A percentile compares a stretch with the other conserved stretches of the same genome.
Evolutionary conservation across 257 asterid species (phyloP).

Genomic region (Cordia subcordata): DNA sequence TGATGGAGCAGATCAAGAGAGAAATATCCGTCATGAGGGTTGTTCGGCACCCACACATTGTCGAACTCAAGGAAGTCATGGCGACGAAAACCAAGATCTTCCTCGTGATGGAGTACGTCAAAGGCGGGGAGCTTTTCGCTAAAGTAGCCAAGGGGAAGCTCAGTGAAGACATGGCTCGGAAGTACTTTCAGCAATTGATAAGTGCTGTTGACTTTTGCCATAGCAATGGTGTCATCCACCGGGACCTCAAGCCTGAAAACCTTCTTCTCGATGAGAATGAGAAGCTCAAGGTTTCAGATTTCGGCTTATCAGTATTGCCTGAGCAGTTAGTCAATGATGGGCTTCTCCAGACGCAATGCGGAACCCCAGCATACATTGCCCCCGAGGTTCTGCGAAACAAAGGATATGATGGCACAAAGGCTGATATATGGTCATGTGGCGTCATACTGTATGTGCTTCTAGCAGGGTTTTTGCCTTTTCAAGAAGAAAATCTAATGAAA

Average conservation of each 20-base stretch:
- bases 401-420: conserved; percentile 54
- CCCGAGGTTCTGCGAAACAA: conserved; percentile 46
- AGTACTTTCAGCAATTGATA: conserved; percentile 45
- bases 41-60: conserved; percentile 58
- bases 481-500: conserved; percentile 29
- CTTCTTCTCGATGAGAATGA: conserved; percentile 59
- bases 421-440: conserved; percentile 68
- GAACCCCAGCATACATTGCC: conserved; percentile 56
- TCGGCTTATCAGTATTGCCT: conserved; percentile 52
- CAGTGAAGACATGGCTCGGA: conserved; percentile 40
- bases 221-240: conserved; percentile 26
- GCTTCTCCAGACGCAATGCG: conserved; percentile 58
- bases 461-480: conserved; percentile 54
- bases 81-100: conserved; percentile 51
- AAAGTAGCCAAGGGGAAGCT: conserved; percentile 39
- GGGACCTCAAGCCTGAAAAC: conserved; percentile 49
- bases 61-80: conserved; percentile 52
- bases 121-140: conserved; percentile 58
- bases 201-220: conserved; percentile 46
- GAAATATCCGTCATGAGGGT: conserved; percentile 59
- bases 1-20: conserved; percentile 52
- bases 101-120: conserved; percentile 56
- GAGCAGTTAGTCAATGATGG: conserved; percentile 30
- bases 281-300: conserved; percentile 48
- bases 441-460: conserved; percentile 49